phyloP scores from a whole-genome alignment of 1,139 yeast species.

The Blastobotrys capitulatus region DNA sequence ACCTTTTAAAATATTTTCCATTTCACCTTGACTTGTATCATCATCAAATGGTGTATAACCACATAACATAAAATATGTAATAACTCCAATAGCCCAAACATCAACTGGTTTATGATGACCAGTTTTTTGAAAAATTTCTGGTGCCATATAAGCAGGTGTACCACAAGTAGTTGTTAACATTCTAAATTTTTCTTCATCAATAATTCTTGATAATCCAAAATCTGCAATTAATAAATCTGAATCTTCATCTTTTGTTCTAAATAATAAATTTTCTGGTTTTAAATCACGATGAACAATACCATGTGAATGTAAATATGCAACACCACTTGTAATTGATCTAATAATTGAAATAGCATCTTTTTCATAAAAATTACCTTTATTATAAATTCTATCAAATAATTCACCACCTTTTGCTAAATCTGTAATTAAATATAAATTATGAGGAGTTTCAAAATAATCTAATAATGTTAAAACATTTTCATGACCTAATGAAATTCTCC shows the following conservation, averaged over 20 bases:
- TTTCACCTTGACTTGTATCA: constrained; percentile 65
- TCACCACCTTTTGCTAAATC: constrained; percentile 70
- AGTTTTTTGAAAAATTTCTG: constrained; percentile 50
- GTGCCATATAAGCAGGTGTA: constrained; percentile 73
- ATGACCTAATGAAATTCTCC: constrained; percentile 43
- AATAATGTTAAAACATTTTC: constrained; percentile 58
- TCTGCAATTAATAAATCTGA: constrained; percentile 61
- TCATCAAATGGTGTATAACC: constrained; percentile 81
- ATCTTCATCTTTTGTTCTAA: constrained; percentile 40
- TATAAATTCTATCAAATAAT: constrained; percentile 54
- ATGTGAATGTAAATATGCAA: constrained; percentile 67
- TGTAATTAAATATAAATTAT: constrained; percentile 55
- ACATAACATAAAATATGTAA: constrained; percentile 63
- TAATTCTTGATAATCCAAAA: constrained; percentile 57
- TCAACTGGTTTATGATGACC: constrained; percentile 62
- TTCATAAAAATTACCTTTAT: constrained; percentile 46
- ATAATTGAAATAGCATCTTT: constrained; percentile 48
- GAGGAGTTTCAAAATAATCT: constrained; percentile 65
- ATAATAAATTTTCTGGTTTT: constrained; percentile 85
- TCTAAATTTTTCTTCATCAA: constrained; percentile 41
- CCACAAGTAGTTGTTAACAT: constrained; percentile 55
- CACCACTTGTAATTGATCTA: constrained; percentile 43
- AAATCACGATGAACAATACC: constrained; percentile 88
- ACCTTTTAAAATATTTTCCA: constrained; percentile 51
- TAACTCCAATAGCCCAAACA: constrained; percentile 74